phyloP scores from a whole-genome alignment of 805 yeast species.

The Yarrowia divulgata region DNA sequence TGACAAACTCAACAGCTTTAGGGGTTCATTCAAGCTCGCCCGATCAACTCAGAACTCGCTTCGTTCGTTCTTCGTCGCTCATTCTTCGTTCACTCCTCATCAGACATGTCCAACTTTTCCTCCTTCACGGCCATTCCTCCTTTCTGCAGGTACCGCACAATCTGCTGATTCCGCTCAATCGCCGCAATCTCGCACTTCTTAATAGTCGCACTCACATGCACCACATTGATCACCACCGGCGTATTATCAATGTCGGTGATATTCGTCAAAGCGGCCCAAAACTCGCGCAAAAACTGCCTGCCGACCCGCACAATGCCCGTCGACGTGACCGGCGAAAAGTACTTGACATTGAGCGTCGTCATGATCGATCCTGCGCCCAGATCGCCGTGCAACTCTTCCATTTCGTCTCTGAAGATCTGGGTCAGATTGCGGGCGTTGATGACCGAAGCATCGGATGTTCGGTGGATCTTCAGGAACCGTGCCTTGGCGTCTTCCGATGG shows the following conservation, averaged over 20 bases:
- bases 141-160: slow-evolving; percentile 21
- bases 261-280: slow-evolving; percentile 68
- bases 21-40: no score
- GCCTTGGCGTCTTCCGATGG: slow-evolving; percentile 40
- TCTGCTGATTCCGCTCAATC: slow-evolving; percentile 48
- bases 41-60: background rate
- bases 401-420: slow-evolving; percentile 60
- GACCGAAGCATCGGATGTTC: slow-evolving; percentile 49
- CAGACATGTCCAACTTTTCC: slow-evolving; percentile 13
- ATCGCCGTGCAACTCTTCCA: slow-evolving; percentile 78
- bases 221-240: slow-evolving; percentile 63
- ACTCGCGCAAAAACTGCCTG: slow-evolving; percentile 65
- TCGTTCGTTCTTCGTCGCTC: background rate
- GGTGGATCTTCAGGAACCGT: slow-evolving; percentile 42
- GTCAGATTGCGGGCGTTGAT: slow-evolving; percentile 58
- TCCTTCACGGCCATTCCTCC: background rate
- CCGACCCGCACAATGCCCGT: slow-evolving; percentile 85
- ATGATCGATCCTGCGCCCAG: slow-evolving; percentile 72
- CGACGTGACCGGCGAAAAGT: slow-evolving; percentile 80
- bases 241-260: slow-evolving; percentile 57
- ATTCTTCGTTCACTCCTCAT: slow-evolving; percentile 38
- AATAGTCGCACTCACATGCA: slow-evolving; percentile 85
- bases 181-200: slow-evolving; percentile 80
- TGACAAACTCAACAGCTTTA: no score
- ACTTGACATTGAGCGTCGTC: slow-evolving; percentile 69